These are phyloP conservation scores for Microbotryomycetes sp. DNA, from an alignment of 1,284 basidiomycete species.

Conservation along the genomic window DNA sequence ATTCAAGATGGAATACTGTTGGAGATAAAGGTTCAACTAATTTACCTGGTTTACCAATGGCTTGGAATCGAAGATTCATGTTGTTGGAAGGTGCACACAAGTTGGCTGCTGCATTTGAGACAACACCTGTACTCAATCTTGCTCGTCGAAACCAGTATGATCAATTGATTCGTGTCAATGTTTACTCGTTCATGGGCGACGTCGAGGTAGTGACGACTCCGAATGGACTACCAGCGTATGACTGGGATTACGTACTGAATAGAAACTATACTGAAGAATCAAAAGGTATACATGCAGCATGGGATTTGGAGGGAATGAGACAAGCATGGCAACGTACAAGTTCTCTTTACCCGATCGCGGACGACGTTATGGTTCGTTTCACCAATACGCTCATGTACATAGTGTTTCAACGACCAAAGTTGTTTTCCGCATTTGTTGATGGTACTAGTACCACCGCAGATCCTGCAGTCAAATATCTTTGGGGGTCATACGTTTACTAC, in stretches of 20 bases:
- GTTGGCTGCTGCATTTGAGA: not conserved
- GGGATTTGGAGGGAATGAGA: not conserved
- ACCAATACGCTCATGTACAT: slow-evolving; percentile 4
- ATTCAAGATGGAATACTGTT: slow-evolving; percentile 8
- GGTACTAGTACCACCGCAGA: not conserved
- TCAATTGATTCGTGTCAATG: not conserved
- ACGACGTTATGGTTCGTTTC: not conserved
- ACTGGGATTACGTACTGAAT: not conserved
- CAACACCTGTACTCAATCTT: not conserved
- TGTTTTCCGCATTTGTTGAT: not conserved
- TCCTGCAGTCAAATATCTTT: not conserved
- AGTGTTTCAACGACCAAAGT: not conserved
- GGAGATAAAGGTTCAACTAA: slow-evolving; percentile 10
- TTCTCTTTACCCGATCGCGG: not conserved
- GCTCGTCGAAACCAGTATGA: not conserved
- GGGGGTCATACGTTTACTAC: not conserved
- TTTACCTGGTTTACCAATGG: slow-evolving; percentile 8
- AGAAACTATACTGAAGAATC: slow-evolving; percentile 1
- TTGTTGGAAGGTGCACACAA: not conserved
- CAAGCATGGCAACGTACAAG: not conserved
- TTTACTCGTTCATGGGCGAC: not conserved
- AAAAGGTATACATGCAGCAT: not conserved
- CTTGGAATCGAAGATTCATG: slow-evolving; percentile 23
- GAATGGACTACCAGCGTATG: not conserved
- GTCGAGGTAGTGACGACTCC: not conserved